Conservation (phyloP, 2,329 filamentous ascomycete species). For the Fusarium anguioides region DNA sequence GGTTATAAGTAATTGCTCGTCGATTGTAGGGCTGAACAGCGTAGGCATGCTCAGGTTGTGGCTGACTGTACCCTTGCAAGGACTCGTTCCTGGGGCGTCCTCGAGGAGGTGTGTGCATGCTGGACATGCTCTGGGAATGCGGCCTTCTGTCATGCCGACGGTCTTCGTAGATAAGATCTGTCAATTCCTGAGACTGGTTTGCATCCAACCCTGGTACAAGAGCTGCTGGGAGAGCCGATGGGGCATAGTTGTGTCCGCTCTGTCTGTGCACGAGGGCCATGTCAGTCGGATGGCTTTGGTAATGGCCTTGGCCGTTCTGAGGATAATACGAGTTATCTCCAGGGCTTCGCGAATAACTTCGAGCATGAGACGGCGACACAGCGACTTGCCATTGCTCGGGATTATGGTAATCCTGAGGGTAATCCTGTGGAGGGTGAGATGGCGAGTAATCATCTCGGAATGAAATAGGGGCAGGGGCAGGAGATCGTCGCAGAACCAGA, state of each 20-base stretch:
- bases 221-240: slow-evolving; percentile 65
- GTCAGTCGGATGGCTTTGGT: slow-evolving; percentile 50
- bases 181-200: slow-evolving; percentile 65
- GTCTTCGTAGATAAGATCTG: slow-evolving; percentile 68
- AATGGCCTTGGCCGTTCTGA: slow-evolving; percentile 48
- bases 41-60: slow-evolving; percentile 47
- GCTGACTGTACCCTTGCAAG: slow-evolving; percentile 43
- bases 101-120: slow-evolving; percentile 55
- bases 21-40: slow-evolving; percentile 58
- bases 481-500: slow-evolving; percentile 54
- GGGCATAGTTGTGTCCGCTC: slow-evolving; percentile 52
- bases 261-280: slow-evolving; percentile 51
- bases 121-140: slow-evolving; percentile 53
- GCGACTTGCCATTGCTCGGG: slow-evolving; percentile 42
- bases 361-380: slow-evolving; percentile 48
- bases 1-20: slow-evolving; percentile 55
- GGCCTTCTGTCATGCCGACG: slow-evolving; percentile 61
- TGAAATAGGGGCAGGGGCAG: slow-evolving; percentile 39
- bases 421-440: slow-evolving; percentile 34
- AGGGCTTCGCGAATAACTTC: slow-evolving; percentile 52
- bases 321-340: slow-evolving; percentile 46
- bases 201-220: slow-evolving; percentile 72
- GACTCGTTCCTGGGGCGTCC: slow-evolving; percentile 50
- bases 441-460: slow-evolving; percentile 42
- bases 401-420: slow-evolving; percentile 40